A percentile compares a stretch with the other conserved stretches of the same genome.
Evolutionary conservation across 306 rosid genomes (phyloP).

Genomic region (Rubus idaeus): DNA sequence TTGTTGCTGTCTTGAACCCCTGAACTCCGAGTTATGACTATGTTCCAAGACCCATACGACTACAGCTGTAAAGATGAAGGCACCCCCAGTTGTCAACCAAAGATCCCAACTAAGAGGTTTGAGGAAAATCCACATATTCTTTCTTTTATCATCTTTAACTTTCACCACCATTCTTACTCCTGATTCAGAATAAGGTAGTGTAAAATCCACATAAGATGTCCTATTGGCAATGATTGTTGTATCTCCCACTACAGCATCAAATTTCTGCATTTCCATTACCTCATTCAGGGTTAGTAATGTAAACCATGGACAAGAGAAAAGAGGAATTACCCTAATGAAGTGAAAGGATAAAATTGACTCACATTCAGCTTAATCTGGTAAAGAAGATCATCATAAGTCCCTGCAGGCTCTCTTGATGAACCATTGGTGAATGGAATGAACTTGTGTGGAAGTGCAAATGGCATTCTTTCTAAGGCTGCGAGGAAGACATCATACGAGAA

Average conservation of each 20-base stretch:
- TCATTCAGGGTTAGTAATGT: not conserved
- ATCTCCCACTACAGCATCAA: constrained; percentile 45
- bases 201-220: constrained; percentile 35
- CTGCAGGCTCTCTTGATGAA: constrained; percentile 15
- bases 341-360: not conserved
- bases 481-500: constrained; percentile 32
- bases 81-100: constrained; percentile 34
- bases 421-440: constrained; percentile 12
- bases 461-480: constrained; percentile 27
- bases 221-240: constrained; percentile 35
- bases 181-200: constrained; percentile 43
- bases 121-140: constrained; percentile 44
- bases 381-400: constrained; percentile 29
- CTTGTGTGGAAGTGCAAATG: constrained; percentile 31
- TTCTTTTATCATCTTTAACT: constrained; percentile 16
- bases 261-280: constrained; percentile 17
- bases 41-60: constrained; percentile 40
- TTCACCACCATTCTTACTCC: constrained; percentile 42
- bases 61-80: constrained; percentile 27
- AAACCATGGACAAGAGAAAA: not conserved
- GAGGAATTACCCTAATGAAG: too few relatives aligned
- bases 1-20: constrained; percentile 21
- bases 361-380: constrained; percentile 25
- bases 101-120: constrained; percentile 44
- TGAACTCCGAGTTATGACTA: constrained; percentile 26